Evolutionary conservation across 768 basidiomycete genomes (phyloP).

Genomic region (Tulasnella sp.): DNA sequence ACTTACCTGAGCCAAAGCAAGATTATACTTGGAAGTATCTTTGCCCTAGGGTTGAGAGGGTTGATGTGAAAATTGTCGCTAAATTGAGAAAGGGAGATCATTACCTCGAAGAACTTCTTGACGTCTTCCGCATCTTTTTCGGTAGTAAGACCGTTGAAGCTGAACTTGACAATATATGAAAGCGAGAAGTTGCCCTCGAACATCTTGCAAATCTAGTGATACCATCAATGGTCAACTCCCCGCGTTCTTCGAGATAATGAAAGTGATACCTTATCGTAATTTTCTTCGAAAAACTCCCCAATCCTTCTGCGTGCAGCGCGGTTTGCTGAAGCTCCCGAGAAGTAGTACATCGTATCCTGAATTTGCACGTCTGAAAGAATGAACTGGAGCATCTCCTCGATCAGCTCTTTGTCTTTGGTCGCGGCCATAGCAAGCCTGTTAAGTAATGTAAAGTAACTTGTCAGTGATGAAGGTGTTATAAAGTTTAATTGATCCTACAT

Average conservation of each 20-base stretch:
- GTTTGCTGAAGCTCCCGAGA: conserved; percentile 47
- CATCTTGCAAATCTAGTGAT: conserved; percentile 43
- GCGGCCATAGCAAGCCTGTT: conserved; percentile 52
- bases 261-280: conserved; percentile 47
- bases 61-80: conserved; percentile 17
- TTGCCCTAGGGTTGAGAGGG: conserved; percentile 33
- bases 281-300: conserved; percentile 50
- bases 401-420: conserved; percentile 41
- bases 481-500: conserved; percentile 34
- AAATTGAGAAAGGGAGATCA: conserved; percentile 17
- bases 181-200: conserved; percentile 59
- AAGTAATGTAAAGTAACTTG: neutral
- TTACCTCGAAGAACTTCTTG: conserved; percentile 64
- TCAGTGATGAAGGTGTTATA: neutral
- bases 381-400: conserved; percentile 50
- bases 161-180: conserved; percentile 34
- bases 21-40: conserved; percentile 54
- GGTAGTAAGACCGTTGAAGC: conserved; percentile 42
- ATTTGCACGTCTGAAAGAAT: conserved; percentile 36
- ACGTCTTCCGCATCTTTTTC: conserved; percentile 50
- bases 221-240: neutral
- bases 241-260: neutral
- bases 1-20: conserved; percentile 34
- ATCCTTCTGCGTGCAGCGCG: conserved; percentile 39
- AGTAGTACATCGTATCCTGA: conserved; percentile 40